Evolutionary conservation across 2,329 filamentous ascomycete species (phyloP).

Genomic region (Botrytis byssoidea): DNA sequence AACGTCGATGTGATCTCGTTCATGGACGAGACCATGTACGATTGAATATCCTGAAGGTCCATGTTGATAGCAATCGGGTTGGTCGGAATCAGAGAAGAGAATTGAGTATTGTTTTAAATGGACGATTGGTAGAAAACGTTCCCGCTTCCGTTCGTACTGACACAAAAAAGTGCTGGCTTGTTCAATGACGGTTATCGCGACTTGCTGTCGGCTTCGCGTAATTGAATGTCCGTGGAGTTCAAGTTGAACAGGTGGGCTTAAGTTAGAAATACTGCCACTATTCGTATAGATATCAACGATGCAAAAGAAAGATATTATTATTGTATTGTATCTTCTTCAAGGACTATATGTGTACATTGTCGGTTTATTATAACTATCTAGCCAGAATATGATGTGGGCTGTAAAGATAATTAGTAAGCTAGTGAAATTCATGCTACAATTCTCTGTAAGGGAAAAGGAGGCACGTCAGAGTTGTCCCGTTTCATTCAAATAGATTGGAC

Average conservation of each 20-base stretch:
- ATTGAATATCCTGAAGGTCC: constrained; percentile 63
- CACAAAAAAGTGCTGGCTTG: constrained; percentile 1
- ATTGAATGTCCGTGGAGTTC: constrained; percentile 7
- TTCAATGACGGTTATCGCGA: constrained; percentile 9
- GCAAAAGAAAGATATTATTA: neutral
- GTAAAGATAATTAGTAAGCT: neutral
- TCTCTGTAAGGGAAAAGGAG: neutral
- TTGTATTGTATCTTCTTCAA: neutral
- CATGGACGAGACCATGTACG: constrained; percentile 51
- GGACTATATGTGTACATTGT: neutral
- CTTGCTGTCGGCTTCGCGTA: constrained; percentile 18
- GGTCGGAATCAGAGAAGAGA: neutral
- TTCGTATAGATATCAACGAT: neutral
- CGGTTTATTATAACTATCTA: neutral
- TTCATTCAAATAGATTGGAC: neutral
- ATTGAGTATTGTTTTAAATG: neutral
- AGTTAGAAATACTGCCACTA: neutral
- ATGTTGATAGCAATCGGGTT: constrained; percentile 42
- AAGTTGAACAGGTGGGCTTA: neutral
- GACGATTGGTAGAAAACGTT: neutral
- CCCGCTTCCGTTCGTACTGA: neutral
- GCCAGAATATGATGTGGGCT: neutral
- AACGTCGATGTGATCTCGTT: constrained; percentile 63
- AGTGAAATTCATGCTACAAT: neutral
- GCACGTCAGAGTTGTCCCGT: neutral